These are phyloP conservation scores for Cyberlindnera bimundalis DNA, from an alignment of 805 yeast species.

Conservation along the genomic window DNA sequence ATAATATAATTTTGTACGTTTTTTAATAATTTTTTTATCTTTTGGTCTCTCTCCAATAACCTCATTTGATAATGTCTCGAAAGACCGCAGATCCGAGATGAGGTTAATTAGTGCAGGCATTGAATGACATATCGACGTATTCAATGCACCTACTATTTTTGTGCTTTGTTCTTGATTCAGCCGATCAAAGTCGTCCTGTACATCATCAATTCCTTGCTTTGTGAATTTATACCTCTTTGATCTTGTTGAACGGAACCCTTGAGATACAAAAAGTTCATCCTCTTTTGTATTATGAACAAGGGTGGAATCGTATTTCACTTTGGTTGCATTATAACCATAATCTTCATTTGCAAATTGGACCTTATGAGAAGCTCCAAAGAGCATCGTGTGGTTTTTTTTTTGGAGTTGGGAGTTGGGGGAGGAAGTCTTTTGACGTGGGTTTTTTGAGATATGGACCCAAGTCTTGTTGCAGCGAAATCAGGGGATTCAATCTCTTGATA, in stretches of 20 bases:
- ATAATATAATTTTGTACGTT: conserved; percentile 30
- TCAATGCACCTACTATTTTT: neutral
- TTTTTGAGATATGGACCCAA: too few relatives aligned
- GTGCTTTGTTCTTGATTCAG: neutral
- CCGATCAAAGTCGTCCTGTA: conserved; percentile 3
- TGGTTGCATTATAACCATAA: neutral
- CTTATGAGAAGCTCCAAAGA: too few relatives aligned
- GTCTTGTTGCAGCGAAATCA: too few relatives aligned
- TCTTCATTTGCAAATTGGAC: neutral
- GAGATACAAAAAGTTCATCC: conserved; percentile 1
- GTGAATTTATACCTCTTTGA: neutral
- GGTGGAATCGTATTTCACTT: conserved; percentile 4
- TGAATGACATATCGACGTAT: neutral
- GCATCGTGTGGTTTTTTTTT: too few relatives aligned
- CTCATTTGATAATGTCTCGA: too few relatives aligned
- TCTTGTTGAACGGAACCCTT: conserved; percentile 1
- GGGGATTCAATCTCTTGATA: too few relatives aligned
- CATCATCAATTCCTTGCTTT: neutral
- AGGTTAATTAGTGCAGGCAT: neutral
- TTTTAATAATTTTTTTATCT: too few relatives aligned
- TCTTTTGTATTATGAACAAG: neutral
- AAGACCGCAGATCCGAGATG: neutral
- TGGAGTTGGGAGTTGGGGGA: too few relatives aligned
- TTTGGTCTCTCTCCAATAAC: too few relatives aligned
- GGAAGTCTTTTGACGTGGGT: neutral